Evolutionary conservation across 768 basidiomycete species (phyloP), one percentile per base, ranked within the genome.

Genomic region (Rhodotorula graminis): DNA sequence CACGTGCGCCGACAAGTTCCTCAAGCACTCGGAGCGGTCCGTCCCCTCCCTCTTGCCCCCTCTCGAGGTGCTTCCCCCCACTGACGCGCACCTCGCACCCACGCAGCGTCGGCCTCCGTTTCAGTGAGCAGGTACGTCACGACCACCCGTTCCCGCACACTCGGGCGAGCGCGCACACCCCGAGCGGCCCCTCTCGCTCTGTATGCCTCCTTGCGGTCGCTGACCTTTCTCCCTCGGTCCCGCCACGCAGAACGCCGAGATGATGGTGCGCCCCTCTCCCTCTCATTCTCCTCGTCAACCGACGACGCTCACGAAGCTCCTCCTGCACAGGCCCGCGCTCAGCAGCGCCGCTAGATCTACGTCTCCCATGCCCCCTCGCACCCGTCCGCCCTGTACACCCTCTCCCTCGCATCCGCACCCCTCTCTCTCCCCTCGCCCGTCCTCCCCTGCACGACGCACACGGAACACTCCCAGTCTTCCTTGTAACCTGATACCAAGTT

Each of bases 1-100:
- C 82, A 92, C 94, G 83, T 99, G 95, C 83, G 86, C 93, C 31
- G 95, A 97, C 84, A 99, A 98, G 82, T 97, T 96, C 84, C 83
- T 98, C 79, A 96, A 96, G 81, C 75, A 75, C 52, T 76, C 75
- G 58, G 76, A 74, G 69, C 73, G 75, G 77, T 75, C 8, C 40
- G 70, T 50, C 47, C 6, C n/a, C 23, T 19, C 11, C 25, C 21
- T 49, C 21, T 37, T 29, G 47, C 9, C 10, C 3, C 12, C 29
- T 14, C 42, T 27, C 60, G 37, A 31, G 1, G 18, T 37, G 21
- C 16, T 15, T 11, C 25, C 37, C 25, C 37, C 25, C 2, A 8
- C 59, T 60, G 25, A 57, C 21, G 23, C 23, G 42, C 55, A 9
- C 18, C 56, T 57, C 29, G 56, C 33, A 33, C 16, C 10, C 3